Conservation (phyloP, 148 eudicot species). For the Vaccinium darrowii region DNA sequence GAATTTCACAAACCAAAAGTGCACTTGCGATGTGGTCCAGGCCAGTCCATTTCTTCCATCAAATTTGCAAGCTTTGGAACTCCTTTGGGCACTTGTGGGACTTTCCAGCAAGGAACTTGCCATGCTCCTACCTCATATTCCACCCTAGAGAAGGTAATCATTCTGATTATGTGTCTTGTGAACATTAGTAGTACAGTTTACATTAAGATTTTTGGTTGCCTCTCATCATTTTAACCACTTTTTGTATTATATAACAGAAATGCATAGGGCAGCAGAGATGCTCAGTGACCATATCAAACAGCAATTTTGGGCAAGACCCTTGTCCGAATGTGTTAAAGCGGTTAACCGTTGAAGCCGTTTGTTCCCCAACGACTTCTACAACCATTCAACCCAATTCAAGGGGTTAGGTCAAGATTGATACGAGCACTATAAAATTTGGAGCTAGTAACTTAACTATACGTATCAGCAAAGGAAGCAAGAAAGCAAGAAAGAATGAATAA, state of each 20-base stretch:
- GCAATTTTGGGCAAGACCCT: slow-evolving; percentile 78
- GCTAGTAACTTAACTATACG: slow-evolving; percentile 8
- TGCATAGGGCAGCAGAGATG: slow-evolving; percentile 80
- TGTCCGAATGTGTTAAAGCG: slow-evolving; percentile 83
- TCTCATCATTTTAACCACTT: neutral
- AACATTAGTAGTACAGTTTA: neutral
- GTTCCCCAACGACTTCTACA: slow-evolving; percentile 36
- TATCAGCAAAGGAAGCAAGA: slow-evolving; percentile 6
- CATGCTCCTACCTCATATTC: slow-evolving; percentile 65
- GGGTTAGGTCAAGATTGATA: slow-evolving; percentile 13
- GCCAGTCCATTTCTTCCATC: slow-evolving; percentile 70
- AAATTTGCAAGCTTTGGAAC: slow-evolving; percentile 91
- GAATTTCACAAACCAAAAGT: slow-evolving; percentile 59
- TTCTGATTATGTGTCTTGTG: neutral
- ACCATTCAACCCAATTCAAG: slow-evolving; percentile 23
- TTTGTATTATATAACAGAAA: slow-evolving; percentile 41
- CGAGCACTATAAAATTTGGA: neutral
- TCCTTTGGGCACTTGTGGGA: slow-evolving; percentile 82
- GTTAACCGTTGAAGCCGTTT: slow-evolving; percentile 79
- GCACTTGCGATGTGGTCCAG: slow-evolving; percentile 56
- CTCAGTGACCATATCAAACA: slow-evolving; percentile 73
- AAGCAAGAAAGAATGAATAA: slow-evolving; percentile 3
- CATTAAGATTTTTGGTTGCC: neutral
- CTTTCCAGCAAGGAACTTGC: slow-evolving; percentile 65
- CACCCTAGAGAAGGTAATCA: slow-evolving; percentile 60